These are phyloP conservation scores for Aureobasidium sp. DNA, from an alignment of 2,329 filamentous ascomycete genomes.

Conservation along the genomic window DNA sequence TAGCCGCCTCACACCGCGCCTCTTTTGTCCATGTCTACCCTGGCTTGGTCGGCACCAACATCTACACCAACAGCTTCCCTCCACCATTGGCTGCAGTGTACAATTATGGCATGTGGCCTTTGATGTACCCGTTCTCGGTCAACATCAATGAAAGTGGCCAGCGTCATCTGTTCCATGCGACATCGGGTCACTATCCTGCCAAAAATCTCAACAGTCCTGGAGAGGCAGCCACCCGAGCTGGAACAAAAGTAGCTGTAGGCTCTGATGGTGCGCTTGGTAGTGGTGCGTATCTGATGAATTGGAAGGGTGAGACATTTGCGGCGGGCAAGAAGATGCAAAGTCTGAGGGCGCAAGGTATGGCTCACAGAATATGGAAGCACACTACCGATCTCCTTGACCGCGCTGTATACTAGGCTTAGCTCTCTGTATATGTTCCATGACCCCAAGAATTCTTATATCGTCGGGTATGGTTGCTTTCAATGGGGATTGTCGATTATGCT, in stretches of 20 bases:
- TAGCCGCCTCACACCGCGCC: slow-evolving; percentile 14
- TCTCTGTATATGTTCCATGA: not conserved
- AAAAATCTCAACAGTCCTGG: not conserved
- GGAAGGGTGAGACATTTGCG: slow-evolving; percentile 10
- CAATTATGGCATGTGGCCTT: slow-evolving; percentile 5
- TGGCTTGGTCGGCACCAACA: slow-evolving; percentile 16
- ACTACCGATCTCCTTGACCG: slow-evolving; percentile 11
- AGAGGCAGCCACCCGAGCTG: not conserved
- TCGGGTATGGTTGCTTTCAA: not conserved
- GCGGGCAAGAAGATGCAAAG: slow-evolving; percentile 2
- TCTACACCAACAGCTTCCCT: not conserved
- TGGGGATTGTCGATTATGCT: not conserved
- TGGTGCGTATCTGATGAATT: slow-evolving; percentile 15
- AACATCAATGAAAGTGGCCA: slow-evolving; percentile 16
- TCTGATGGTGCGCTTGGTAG: slow-evolving; percentile 12
- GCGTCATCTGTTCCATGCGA: slow-evolving; percentile 15
- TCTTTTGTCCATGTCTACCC: slow-evolving; percentile 16
- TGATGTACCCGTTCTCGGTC: slow-evolving; percentile 13
- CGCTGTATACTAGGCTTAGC: not conserved
- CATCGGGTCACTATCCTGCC: slow-evolving; percentile 1
- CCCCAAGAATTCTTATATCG: not conserved
- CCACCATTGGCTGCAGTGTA: slow-evolving; percentile 3
- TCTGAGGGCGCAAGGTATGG: slow-evolving; percentile 12
- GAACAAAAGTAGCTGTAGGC: not conserved
- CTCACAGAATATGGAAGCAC: slow-evolving; percentile 12